phyloP scores from a whole-genome alignment of 768 basidiomycete species.

The Clitopilus passeckerianus region DNA sequence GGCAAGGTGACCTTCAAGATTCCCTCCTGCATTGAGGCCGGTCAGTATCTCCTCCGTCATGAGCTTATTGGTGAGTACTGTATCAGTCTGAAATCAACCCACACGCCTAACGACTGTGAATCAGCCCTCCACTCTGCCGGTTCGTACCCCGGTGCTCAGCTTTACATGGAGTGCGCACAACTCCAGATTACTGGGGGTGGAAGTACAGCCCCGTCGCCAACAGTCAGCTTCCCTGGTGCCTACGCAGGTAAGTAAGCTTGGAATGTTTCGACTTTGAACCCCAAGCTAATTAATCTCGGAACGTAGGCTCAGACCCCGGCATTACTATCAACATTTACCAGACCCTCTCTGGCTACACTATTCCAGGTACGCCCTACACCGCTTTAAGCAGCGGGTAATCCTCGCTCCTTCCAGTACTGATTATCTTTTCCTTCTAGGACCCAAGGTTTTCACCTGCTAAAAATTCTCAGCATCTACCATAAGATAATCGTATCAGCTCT shows the following conservation, averaged over 20 bases:
- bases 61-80: conserved; percentile 42
- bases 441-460: not conserved
- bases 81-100: not conserved
- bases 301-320: conserved; percentile 36
- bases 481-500: not conserved
- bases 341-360: conserved; percentile 28
- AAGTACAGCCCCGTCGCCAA: conserved; percentile 31
- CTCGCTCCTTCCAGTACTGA: not conserved
- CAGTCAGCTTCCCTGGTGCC: conserved; percentile 44
- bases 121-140: conserved; percentile 39
- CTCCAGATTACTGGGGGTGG: conserved; percentile 41
- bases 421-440: not conserved
- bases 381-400: not conserved
- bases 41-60: conserved; percentile 43
- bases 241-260: conserved; percentile 25
- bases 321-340: conserved; percentile 41
- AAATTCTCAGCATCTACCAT: not conserved
- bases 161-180: conserved; percentile 33
- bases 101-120: not conserved
- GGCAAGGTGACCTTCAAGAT: conserved; percentile 44
- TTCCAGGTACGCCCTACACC: conserved; percentile 28
- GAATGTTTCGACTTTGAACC: too few relatives aligned
- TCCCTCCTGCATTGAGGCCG: conserved; percentile 39
- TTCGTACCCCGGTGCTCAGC: conserved; percentile 49
- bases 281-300: too few relatives aligned